These are phyloP conservation scores for Ascosphaera apis DNA, from an alignment of 2,329 filamentous ascomycete genomes.

Conservation along the genomic window DNA sequence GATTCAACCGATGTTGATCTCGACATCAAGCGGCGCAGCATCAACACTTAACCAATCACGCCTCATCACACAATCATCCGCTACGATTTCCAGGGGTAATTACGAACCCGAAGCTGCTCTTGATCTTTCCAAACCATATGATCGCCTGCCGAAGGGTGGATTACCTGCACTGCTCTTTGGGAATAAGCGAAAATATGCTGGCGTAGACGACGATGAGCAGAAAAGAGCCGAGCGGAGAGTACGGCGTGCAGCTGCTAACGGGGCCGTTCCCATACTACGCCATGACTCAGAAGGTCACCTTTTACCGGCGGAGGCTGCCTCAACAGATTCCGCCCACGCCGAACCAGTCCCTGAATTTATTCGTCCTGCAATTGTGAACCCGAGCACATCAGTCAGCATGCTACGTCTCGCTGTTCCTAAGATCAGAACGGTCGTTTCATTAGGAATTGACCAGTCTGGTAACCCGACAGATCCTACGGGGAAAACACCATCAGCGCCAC, in stretches of 20 bases:
- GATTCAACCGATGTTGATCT: conserved; percentile 76
- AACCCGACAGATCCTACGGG: conserved; percentile 20
- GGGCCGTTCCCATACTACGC: conserved; percentile 49
- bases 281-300: conserved; percentile 60
- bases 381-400: conserved; percentile 59
- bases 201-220: conserved; percentile 55
- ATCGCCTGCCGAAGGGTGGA: conserved; percentile 76
- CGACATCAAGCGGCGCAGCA: conserved; percentile 64
- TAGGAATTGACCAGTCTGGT: conserved; percentile 42
- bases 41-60: conserved; percentile 78
- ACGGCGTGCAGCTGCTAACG: conserved; percentile 34
- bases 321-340: conserved; percentile 26
- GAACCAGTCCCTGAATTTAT: conserved; percentile 60
- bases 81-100: conserved; percentile 35
- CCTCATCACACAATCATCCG: conserved; percentile 48
- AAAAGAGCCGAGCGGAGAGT: conserved; percentile 35
- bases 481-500: conserved; percentile 22
- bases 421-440: conserved; percentile 57
- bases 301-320: conserved; percentile 38
- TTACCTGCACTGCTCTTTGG: conserved; percentile 68
- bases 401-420: conserved; percentile 71
- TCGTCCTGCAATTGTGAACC: conserved; percentile 67
- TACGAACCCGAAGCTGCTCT: conserved; percentile 63
- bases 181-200: conserved; percentile 68
- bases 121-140: conserved; percentile 81